phyloP scores from a whole-genome alignment of 2,329 filamentous ascomycete genomes.

The Botrytis elliptica region DNA sequence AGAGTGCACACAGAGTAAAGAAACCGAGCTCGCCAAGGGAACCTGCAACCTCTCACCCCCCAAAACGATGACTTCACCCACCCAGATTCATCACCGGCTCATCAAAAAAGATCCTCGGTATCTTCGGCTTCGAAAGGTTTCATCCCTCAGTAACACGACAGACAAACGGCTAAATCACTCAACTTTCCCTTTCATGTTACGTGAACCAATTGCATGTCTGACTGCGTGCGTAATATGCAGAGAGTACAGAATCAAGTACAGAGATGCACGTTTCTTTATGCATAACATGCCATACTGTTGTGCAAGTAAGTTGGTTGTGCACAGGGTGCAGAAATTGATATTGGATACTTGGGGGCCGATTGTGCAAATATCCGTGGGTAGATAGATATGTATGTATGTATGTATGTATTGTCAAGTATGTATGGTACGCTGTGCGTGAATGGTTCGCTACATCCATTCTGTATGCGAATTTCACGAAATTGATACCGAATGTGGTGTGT shows the following conservation, averaged over 20 bases:
- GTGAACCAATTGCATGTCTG: constrained; percentile 1
- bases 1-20: not conserved
- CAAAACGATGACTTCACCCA: not conserved
- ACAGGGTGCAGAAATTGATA: not conserved
- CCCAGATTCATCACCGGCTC: not conserved
- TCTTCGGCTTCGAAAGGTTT: not conserved
- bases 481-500: not conserved
- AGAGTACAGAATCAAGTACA: constrained; percentile 10
- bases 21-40: not conserved
- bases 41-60: not conserved
- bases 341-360: not conserved
- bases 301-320: not conserved
- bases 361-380: not conserved
- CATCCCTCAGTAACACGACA: not conserved
- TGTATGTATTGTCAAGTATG: not conserved
- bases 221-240: constrained; percentile 8
- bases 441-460: not conserved
- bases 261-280: constrained; percentile 5
- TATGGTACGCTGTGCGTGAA: not conserved
- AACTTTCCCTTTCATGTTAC: not conserved
- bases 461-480: not conserved
- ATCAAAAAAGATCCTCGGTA: not conserved
- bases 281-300: constrained; percentile 12
- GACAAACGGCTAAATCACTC: not conserved
- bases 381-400: no score